Conservation (phyloP, 352 stramenopile species). For the Globisporangium canariense region DNA sequence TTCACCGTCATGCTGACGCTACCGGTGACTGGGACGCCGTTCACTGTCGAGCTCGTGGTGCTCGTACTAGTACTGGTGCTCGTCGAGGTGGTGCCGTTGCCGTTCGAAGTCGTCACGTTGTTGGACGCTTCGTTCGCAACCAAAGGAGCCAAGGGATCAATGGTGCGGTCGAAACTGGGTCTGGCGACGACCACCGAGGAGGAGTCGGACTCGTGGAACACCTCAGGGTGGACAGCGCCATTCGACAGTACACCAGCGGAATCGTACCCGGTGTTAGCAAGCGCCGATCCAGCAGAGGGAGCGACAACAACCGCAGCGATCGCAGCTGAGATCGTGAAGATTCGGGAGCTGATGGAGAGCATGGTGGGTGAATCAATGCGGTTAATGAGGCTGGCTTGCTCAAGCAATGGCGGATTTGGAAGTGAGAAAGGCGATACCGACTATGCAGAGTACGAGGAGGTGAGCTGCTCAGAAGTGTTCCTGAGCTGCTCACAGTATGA, state of each 20-base stretch:
- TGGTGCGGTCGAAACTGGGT: background rate
- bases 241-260: background rate
- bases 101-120: background rate
- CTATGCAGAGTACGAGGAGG: no score
- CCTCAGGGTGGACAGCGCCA: background rate
- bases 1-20: background rate
- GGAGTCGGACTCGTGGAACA: background rate
- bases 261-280: background rate
- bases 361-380: background rate
- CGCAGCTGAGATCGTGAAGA: background rate
- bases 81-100: background rate
- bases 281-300: background rate
- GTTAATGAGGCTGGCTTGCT: background rate
- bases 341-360: background rate
- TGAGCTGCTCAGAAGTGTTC: background rate
- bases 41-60: background rate
- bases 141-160: background rate
- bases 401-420: background rate
- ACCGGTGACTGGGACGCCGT: background rate
- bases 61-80: background rate
- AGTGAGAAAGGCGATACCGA: background rate
- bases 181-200: background rate
- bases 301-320: background rate
- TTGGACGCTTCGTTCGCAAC: background rate
- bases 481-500: background rate